Base-by-base conservation (phyloP, 768 basidiomycete genomes). In the Trametes coccinea region DNA sequence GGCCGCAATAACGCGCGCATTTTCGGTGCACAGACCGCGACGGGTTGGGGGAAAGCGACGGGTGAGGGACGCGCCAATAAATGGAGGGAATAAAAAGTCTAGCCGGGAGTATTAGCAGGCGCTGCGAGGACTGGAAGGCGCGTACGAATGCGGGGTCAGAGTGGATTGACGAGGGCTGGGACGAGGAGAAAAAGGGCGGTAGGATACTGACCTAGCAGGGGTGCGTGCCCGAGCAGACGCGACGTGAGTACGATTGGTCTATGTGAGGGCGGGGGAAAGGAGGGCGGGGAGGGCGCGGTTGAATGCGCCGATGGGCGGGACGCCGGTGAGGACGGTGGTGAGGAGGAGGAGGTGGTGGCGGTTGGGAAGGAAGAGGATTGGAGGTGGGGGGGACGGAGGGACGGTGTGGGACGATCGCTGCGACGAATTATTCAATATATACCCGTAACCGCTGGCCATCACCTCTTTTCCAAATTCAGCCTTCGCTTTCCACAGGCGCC, bases 1-100 rank as follows among this genome's bases (percentile, higher is more conserved):
- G 89, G 87, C 45, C 87, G 78, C 41, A 89, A 77, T 31, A 89
- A 66, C 10, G 85, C 82, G 59, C 87, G 81, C 83, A 90, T 83
- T 57, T 57, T 68, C 33, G 62, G 54, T 50, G 60, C 4, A 43
- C 9, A n/a, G 13, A n/a, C n/a, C 39, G 49, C 37, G 30, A 33
- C 22, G 40, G 43, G 14, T 52, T 22, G 22, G 40, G 60, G 48
- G 50, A 44, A n/a, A 37, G 22, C 27, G 29, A n/a, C 7, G 40
- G 55, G 40, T 7, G 49, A 40, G 30, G 13, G 52, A 49, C 41
- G 14, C 41, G 34, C 57, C 22, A 59, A 56, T 64, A 64, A 53
- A 60, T 56, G 62, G 53, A 56, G 58, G 53, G 54, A 55, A 63
- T 63, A 63, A 63, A 59, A 57, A 59, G 56, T 63, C 61, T 63